phyloP scores from a whole-genome alignment of 768 basidiomycete genomes.

The Lactarius pseudohatsudake region DNA sequence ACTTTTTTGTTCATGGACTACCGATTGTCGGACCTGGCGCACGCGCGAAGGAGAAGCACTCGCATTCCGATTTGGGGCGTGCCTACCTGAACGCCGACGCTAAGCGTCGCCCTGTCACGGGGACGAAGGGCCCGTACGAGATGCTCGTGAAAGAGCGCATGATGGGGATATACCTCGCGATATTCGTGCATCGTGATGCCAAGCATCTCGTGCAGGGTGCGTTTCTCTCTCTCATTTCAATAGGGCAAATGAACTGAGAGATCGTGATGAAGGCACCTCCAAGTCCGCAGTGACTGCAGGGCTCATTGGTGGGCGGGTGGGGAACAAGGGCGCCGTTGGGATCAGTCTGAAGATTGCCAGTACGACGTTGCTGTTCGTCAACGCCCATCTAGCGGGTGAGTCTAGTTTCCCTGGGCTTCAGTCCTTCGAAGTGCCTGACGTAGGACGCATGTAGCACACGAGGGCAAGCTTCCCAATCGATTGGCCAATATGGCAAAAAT shows the following conservation, averaged over 20 bases:
- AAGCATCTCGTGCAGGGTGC: conserved; percentile 60
- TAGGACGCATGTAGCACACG: conserved; percentile 54
- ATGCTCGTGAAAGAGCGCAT: conserved; percentile 86
- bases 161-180: conserved; percentile 82
- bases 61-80: conserved; percentile 29
- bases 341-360: conserved; percentile 81
- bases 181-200: conserved; percentile 76
- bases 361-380: conserved; percentile 85
- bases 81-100: conserved; percentile 36
- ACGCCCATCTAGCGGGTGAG: conserved; percentile 85
- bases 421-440: not conserved
- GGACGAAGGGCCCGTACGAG: conserved; percentile 72
- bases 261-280: conserved; percentile 53
- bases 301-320: conserved; percentile 84
- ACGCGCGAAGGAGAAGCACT: conserved; percentile 42
- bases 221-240: conserved; percentile 21
- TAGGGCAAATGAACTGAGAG: conserved; percentile 14
- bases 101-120: conserved; percentile 46
- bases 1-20: conserved; percentile 57
- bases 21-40: conserved; percentile 15
- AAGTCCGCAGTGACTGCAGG: conserved; percentile 86
- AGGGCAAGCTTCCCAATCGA: conserved; percentile 73
- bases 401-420: conserved; percentile 1
- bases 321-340: conserved; percentile 94
- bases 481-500: conserved; percentile 87